Percentiles rank a stretch among this genome's conserved stretches.
These are phyloP conservation scores for Aristolochia californica DNA, from an alignment of 164 flowering plant genomes.

Conservation along the genomic window DNA sequence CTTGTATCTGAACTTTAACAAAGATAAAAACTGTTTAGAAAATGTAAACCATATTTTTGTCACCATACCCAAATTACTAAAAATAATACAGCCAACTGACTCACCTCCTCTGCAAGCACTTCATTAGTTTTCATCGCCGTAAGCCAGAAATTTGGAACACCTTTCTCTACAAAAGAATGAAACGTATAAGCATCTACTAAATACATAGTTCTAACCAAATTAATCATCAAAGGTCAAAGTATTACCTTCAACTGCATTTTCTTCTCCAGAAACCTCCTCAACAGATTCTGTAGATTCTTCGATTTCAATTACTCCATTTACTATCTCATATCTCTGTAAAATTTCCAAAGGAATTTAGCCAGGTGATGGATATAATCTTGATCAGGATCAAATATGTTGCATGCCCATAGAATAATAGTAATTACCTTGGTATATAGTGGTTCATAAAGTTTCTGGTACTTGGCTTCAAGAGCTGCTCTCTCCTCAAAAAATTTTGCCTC, in stretches of 20 bases:
- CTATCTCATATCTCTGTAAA: conserved; percentile 71
- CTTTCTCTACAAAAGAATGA: conserved; percentile 37
- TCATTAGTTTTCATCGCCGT: conserved; percentile 80
- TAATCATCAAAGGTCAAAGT: not conserved
- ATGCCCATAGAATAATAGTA: too few relatives aligned
- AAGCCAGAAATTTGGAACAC: conserved; percentile 88
- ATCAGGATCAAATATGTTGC: not conserved
- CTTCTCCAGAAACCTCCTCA: conserved; percentile 17
- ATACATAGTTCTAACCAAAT: not conserved
- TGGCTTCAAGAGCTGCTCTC: conserved; percentile 42
- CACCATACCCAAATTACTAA: not conserved
- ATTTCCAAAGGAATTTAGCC: not conserved
- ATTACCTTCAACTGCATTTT: conserved; percentile 32
- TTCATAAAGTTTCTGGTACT: conserved; percentile 35
- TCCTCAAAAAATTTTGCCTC: conserved; percentile 41
- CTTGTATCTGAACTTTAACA: conserved; percentile 40
- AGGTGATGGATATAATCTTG: not conserved
- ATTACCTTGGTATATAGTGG: conserved; percentile 32
- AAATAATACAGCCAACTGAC: not conserved
- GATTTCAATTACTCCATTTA: conserved; percentile 64
- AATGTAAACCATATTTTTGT: not conserved
- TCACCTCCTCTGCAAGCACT: conserved; percentile 64
- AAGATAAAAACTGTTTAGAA: not conserved
- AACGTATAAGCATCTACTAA: not conserved
- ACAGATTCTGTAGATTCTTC: conserved; percentile 46